phyloP scores from a whole-genome alignment of 306 rosid species.

The Prunus mira region DNA sequence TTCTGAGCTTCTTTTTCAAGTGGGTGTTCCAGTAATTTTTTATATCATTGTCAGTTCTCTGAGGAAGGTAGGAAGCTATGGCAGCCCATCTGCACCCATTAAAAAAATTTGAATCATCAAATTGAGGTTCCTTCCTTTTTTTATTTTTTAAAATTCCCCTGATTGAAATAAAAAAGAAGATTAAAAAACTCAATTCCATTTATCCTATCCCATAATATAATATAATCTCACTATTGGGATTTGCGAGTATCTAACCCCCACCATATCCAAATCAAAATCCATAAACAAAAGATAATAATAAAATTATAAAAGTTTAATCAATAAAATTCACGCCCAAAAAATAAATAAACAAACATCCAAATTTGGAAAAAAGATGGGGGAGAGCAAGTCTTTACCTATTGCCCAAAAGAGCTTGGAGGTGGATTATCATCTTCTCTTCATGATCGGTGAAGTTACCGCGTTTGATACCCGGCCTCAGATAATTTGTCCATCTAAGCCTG shows the following conservation, averaged over 20 bases:
- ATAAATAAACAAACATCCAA: not conserved
- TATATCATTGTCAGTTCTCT: constrained; percentile 48
- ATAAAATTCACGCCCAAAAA: not conserved
- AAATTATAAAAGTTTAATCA: not conserved
- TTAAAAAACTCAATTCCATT: not conserved
- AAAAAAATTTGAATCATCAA: not conserved
- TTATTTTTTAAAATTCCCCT: not conserved
- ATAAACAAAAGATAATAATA: not conserved
- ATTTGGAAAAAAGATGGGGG: not conserved
- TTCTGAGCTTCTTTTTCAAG: constrained; percentile 41
- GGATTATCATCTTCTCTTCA: constrained; percentile 87
- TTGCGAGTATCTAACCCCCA: not conserved
- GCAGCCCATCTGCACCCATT: constrained; percentile 46
- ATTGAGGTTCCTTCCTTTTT: not conserved
- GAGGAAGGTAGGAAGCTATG: constrained; percentile 50
- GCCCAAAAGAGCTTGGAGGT: constrained; percentile 92
- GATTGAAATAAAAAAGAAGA: not conserved
- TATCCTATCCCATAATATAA: not conserved
- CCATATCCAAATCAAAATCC: not conserved
- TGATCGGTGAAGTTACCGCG: constrained; percentile 76
- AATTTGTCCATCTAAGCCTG: constrained; percentile 93
- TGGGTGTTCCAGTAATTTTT: constrained; percentile 57
- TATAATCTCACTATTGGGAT: constrained; percentile 5
- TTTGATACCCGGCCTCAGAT: constrained; percentile 86
- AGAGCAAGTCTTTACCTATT: constrained; percentile 42